phyloP scores from a whole-genome alignment of 78 protist species.

The Polysphondylium violaceum region DNA sequence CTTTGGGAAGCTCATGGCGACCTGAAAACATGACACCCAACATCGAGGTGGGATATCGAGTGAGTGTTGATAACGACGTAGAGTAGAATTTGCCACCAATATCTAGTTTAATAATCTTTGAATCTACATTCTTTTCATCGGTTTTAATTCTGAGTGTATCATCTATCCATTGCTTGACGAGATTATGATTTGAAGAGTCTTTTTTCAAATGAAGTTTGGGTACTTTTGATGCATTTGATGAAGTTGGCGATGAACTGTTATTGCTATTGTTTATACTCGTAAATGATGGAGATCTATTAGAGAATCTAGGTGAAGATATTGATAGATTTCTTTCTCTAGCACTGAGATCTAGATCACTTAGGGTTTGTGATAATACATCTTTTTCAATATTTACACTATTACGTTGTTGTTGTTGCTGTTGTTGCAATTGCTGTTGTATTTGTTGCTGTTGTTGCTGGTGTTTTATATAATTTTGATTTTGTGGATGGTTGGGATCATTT shows the following conservation, averaged over 20 bases:
- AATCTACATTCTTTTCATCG: neutral
- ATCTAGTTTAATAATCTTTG: constrained; percentile 64
- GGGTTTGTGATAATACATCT: too few species aligned
- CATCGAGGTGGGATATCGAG: constrained; percentile 49
- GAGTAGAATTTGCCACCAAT: constrained; percentile 80
- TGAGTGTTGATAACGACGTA: constrained; percentile 39
- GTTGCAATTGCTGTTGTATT: too few species aligned
- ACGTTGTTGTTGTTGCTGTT: too few species aligned
- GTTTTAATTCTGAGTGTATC: constrained; percentile 39
- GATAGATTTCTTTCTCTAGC: too few species aligned
- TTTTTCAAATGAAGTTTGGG: constrained; percentile 33
- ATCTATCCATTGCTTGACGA: constrained; percentile 47
- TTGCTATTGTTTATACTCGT: neutral
- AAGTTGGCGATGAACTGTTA: neutral
- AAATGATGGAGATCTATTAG: too few species aligned
- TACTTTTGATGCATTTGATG: neutral
- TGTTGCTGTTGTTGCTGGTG: too few species aligned
- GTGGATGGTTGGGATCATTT: too few species aligned
- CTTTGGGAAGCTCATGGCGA: constrained; percentile 49
- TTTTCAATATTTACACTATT: too few species aligned
- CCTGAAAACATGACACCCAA: constrained; percentile 71
- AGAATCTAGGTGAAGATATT: too few species aligned
- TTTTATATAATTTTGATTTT: too few species aligned
- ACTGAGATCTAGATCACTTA: too few species aligned
- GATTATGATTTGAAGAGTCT: neutral